Evolutionary conservation across 1,284 basidiomycete species (phyloP), one percentile per base, ranked within the genome.

Genomic region (Puccinia hordei): DNA sequence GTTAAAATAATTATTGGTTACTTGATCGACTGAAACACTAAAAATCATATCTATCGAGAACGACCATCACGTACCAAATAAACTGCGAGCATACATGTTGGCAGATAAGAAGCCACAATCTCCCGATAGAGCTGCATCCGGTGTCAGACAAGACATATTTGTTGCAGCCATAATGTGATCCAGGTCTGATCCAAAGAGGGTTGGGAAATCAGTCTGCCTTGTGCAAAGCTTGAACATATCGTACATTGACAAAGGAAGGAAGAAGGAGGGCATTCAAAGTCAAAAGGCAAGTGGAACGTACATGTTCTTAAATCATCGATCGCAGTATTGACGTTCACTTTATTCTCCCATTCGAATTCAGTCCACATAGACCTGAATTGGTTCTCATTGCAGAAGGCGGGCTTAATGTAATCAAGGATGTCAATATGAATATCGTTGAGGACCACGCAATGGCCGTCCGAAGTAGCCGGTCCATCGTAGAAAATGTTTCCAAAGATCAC

Each of bases 321-420:
- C 27, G 90, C 86, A 61, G 92, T 93, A 83, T 91, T 92, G 80
- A 97, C 93, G 84, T 95, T 95, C 81, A 97, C 94, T 84, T 95
- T 90, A 88, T 98, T 98, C 88, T 97, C 95, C 95, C 95, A 98
- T 86, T 97, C 94, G 83, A 97, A 97, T 86, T 96, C 95, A 71
- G 94, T 97, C 94, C 94, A 96, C 93, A 95, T 95, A 86, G 90
- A 93, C 53, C 94, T 90, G 90, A 96, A 96, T 92, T 80, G 78
- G 44, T 92, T 91, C 86, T 99, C 96, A 81, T 92, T 97, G 87
- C 95, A 97, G 85, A 93, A 93, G 4, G 95, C 94, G 0, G 96
- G 95, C 86, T 97, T 94, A 88, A 99, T 99, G 87, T 98, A 99
- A 86, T 98, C 96, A 93, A 99, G 96, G 83, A 99, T 98, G 86